phyloP scores from a whole-genome alignment of 768 basidiomycete genomes.

The Galerina sulciceps region DNA sequence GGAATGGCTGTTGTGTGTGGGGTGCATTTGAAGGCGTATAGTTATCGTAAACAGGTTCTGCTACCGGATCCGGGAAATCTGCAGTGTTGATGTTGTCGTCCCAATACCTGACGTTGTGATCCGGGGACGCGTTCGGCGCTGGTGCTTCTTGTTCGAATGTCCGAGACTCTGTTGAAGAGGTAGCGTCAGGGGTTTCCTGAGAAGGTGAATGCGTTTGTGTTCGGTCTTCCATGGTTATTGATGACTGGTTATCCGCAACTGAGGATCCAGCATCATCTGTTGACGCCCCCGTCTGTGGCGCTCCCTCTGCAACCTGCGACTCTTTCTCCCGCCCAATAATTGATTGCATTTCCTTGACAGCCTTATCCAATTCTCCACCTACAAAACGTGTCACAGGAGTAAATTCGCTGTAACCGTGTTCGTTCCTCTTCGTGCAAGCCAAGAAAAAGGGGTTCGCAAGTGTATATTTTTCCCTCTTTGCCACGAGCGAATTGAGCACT shows the following conservation, averaged over 20 bases:
- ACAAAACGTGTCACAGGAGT: slow-evolving; percentile 83
- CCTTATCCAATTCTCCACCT: slow-evolving; percentile 60
- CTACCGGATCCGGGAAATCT: slow-evolving; percentile 22
- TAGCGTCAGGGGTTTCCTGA: too few relatives aligned
- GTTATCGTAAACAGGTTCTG: slow-evolving; percentile 21
- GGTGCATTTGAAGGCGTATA: slow-evolving; percentile 32
- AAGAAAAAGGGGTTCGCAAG: slow-evolving; percentile 77
- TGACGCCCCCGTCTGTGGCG: not conserved
- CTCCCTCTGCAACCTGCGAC: not conserved
- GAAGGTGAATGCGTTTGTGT: too few relatives aligned
- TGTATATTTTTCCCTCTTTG: slow-evolving; percentile 60
- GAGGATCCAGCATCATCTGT: not conserved
- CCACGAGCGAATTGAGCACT: slow-evolving; percentile 53
- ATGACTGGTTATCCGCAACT: not conserved
- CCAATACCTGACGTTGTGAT: not conserved
- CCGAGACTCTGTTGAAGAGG: too few relatives aligned
- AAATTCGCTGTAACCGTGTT: slow-evolving; percentile 71
- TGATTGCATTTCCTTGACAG: slow-evolving; percentile 71
- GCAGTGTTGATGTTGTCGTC: not conserved
- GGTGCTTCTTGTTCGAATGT: too few relatives aligned
- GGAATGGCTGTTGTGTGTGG: slow-evolving; percentile 32
- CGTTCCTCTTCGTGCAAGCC: slow-evolving; percentile 69
- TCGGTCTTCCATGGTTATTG: too few relatives aligned
- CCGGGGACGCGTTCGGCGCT: not conserved
- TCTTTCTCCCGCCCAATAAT: slow-evolving; percentile 36